Evolutionary conservation across 352 stramenopile species (phyloP), one percentile per base, ranked within the genome.

Genomic region (Phytophthora pisi): DNA sequence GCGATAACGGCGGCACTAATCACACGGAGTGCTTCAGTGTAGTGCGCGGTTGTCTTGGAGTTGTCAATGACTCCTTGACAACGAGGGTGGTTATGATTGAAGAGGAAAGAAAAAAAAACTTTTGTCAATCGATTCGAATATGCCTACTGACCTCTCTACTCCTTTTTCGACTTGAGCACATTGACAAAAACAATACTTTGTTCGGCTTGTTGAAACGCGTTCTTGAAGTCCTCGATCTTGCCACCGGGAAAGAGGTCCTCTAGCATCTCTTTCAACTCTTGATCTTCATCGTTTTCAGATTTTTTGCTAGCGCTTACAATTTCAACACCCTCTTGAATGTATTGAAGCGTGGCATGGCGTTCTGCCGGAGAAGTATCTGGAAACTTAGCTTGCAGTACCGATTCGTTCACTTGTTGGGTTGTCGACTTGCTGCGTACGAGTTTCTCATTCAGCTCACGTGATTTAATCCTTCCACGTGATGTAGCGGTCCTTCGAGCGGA

Each of bases 1-100:
- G 82, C 51, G 24, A 87, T 81, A 0, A 65, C 54, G 11, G 57
- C 30, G 13, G 73, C 74, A 23, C 70, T 72, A 30, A 84, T 16
- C 2, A 82, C 31, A 3, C 78, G 76, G 43, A 86, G 38, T 8
- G 66, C 63, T 1, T 68, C 58, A 5, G 70, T 87, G 8, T 71
- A 38, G 20, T 51, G 5, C 4, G 78, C 78, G 46, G 87, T 75
- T 0, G 40, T 3, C 40, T 80, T 66, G 6, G 87, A 63, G 5
- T 68, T 71, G 8, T 68, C 18, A 2, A 77, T 81, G 4, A 86
- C 20, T 20, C 20, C 20, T 20, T 71, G 0, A 57, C 59, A 0
- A 77, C 54, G 3, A 89, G 61, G 2, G 43, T 13, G 13, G 20
- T 20, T 20, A 20, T 20, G 20, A 20, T 20, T 20, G 20, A 20